phyloP scores from a whole-genome alignment of 192 early-diverging fungal species.

The Podila epicladia region DNA sequence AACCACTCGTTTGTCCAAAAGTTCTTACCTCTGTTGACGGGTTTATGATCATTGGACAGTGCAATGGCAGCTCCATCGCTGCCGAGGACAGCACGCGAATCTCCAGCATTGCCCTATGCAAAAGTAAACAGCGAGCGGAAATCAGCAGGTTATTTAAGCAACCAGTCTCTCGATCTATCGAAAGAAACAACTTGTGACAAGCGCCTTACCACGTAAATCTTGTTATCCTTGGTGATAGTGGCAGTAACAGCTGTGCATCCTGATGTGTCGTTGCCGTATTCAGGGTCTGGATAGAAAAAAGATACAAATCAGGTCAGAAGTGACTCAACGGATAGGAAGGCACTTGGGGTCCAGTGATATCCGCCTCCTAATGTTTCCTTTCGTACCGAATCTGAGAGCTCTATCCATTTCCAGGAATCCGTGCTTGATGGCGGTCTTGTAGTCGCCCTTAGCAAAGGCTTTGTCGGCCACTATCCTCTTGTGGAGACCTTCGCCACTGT shows the following conservation, averaged over 20 bases:
- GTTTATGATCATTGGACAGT: constrained; percentile 97
- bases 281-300: constrained; percentile 63
- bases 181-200: too few relatives aligned
- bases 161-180: too few relatives aligned
- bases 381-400: constrained; percentile 76
- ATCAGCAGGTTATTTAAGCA: background rate
- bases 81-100: constrained; percentile 93
- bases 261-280: constrained; percentile 83
- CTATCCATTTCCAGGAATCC: constrained; percentile 87
- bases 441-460: constrained; percentile 76
- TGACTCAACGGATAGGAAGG: too few relatives aligned
- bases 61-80: constrained; percentile 76
- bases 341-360: too few relatives aligned
- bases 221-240: constrained; percentile 85
- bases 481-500: constrained; percentile 83
- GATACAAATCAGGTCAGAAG: constrained; percentile 8
- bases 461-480: constrained; percentile 69
- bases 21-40: constrained; percentile 71
- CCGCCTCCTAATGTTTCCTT: too few relatives aligned
- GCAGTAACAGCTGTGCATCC: constrained; percentile 97
- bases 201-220: constrained; percentile 71
- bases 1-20: too few relatives aligned
- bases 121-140: background rate
- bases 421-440: constrained; percentile 78
- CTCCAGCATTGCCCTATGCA: constrained; percentile 88